Evolutionary conservation across 306 rosid species (phyloP), one percentile per base, ranked within the genome.

Genomic region (Casuarina equisetifolia): DNA sequence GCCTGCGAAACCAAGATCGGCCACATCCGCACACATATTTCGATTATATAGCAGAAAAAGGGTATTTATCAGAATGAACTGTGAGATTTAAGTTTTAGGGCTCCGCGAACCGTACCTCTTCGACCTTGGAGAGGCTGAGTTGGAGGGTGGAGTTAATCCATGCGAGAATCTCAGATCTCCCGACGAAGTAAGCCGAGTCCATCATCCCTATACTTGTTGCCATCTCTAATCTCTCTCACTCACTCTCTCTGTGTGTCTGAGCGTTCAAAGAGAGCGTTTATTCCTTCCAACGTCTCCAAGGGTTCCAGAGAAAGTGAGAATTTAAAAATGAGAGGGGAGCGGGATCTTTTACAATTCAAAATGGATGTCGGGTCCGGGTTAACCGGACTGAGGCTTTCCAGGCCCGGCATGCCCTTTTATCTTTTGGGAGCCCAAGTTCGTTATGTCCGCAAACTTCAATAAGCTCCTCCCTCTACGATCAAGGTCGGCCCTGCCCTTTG

Each of bases 101-200:
- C 5, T 17, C 13, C 1, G 44, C 36, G 39, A 15, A 4, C 0
- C n/a, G n/a, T 74, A 86, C 92, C 88, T 88, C 92, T 82, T 96
- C 99, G 58, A 96, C 98, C 90, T 92, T 96, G 75, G 90, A 84
- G 82, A 95, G 91, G 76, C 76, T 90, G 80, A 95, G 97, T 80
- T 95, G 96, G 43, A 96, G 99, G 11, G 96, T 85, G 44, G 97
- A 90, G 85, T 92, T 92, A 79, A 96, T 96, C 98, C 99, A 96
- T 6, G 97, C 69, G 17, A 96, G 80, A 78, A 92, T 96, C 90
- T 92, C 98, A 73, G 96, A 91, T 86, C 99, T 86, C 12, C 98
- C 99, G 1, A 96, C 98, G 85, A 96, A 96, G 82, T 96, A 96
- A 7, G 99, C 99, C 0, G 86, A 68, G 85, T 96, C 99, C 98